Evolutionary conservation across 768 basidiomycete genomes (phyloP).

Genomic region (Rhizopogon roseolus): DNA sequence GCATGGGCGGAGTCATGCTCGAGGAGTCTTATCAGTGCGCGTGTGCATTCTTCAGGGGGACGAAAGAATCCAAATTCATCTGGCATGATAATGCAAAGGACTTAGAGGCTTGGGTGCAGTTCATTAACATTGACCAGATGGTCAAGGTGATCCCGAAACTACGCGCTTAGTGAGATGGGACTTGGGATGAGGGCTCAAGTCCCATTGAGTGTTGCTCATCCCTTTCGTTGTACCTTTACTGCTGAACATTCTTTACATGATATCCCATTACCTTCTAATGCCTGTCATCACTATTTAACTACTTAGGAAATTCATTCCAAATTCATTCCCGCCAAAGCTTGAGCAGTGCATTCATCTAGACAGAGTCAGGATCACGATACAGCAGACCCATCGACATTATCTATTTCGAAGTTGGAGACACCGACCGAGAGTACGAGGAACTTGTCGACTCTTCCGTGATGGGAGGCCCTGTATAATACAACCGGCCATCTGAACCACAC

Average conservation of each 20-base stretch:
- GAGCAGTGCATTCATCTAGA: background rate
- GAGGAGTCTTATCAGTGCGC: constrained; percentile 75
- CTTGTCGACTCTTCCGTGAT: constrained; percentile 18
- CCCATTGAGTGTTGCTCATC: background rate
- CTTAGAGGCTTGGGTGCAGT: constrained; percentile 78
- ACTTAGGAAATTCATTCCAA: background rate
- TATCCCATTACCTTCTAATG: constrained; percentile 11
- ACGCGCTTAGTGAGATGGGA: constrained; percentile 38
- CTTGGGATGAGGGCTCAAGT: background rate
- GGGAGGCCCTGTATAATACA: constrained; percentile 41
- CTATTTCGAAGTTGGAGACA: background rate
- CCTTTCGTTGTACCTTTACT: constrained; percentile 1
- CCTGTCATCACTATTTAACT: background rate
- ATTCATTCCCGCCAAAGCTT: background rate
- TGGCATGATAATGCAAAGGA: constrained; percentile 67
- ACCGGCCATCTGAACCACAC: constrained; percentile 32
- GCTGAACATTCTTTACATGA: constrained; percentile 1
- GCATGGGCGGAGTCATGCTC: constrained; percentile 44
- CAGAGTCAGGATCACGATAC: no score
- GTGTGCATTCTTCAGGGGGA: constrained; percentile 71
- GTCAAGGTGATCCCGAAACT: constrained; percentile 75
- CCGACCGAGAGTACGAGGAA: background rate
- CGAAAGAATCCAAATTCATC: constrained; percentile 59
- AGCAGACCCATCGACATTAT: no score
- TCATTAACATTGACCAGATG: constrained; percentile 79